Percentiles rank a stretch among this genome's conserved stretches.
These are phyloP conservation scores for Strobilomyces confusus DNA, from an alignment of 768 basidiomycete species.

Conservation along the genomic window DNA sequence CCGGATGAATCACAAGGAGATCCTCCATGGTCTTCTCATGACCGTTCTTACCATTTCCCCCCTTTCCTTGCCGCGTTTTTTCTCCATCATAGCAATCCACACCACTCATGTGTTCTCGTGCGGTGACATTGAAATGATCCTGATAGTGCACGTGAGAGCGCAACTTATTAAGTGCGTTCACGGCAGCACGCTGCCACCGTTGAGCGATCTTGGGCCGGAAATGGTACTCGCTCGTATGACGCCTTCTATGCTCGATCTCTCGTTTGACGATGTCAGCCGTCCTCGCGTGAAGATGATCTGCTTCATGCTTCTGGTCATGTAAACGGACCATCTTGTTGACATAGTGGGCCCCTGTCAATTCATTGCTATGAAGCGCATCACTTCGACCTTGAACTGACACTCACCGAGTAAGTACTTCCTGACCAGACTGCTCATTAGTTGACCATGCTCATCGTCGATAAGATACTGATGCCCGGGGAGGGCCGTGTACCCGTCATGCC, in stretches of 20 bases:
- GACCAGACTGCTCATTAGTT: conserved; percentile 73
- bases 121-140: conserved; percentile 55
- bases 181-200: conserved; percentile 48
- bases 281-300: conserved; percentile 37
- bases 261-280: conserved; percentile 45
- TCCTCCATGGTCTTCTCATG: conserved; percentile 36
- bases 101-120: conserved; percentile 70
- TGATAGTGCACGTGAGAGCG: conserved; percentile 53
- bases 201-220: conserved; percentile 29
- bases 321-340: conserved; percentile 60
- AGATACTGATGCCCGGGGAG: conserved; percentile 64
- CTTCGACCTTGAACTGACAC: neutral
- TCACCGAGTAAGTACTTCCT: conserved; percentile 81
- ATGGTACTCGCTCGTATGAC: conserved; percentile 22
- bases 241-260: conserved; percentile 41
- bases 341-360: conserved; percentile 59
- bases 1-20: conserved; percentile 56
- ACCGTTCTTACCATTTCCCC: conserved; percentile 11
- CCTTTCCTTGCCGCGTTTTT: conserved; percentile 37
- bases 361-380: conserved; percentile 5
- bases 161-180: conserved; percentile 39
- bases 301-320: conserved; percentile 22
- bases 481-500: conserved; percentile 77
- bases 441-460: conserved; percentile 80
- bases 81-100: conserved; percentile 74